Percentiles rank a stretch among this genome's conserved stretches.
Conservation (phyloP, 768 basidiomycete species). For the Leccinum variicolor region DNA sequence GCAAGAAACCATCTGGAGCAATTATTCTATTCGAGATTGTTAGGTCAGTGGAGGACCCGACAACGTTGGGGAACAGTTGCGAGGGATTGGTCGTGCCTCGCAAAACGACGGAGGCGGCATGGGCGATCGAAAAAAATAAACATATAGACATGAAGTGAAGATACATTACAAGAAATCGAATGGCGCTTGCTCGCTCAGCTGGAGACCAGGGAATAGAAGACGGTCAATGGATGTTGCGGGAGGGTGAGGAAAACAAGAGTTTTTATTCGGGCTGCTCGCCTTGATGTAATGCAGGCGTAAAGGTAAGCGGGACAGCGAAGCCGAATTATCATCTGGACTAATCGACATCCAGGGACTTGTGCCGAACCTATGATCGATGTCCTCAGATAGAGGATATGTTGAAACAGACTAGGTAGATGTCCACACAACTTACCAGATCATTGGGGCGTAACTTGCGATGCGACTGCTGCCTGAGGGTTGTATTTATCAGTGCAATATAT, state of each 20-base stretch:
- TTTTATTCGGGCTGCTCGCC: neutral
- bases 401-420: too few relatives aligned
- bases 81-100: constrained; percentile 4
- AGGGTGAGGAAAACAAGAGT: neutral
- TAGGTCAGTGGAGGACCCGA: constrained; percentile 27
- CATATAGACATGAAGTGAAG: constrained; percentile 3
- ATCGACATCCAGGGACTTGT: neutral
- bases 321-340: neutral
- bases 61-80: neutral
- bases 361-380: too few relatives aligned
- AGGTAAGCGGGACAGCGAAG: neutral
- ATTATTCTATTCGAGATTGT: constrained; percentile 39
- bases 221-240: neutral
- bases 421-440: too few relatives aligned
- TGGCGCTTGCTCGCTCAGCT: neutral
- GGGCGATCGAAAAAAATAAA: neutral
- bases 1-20: constrained; percentile 48
- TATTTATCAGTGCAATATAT: too few relatives aligned
- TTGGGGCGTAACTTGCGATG: too few relatives aligned
- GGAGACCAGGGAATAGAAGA: neutral
- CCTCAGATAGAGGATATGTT: too few relatives aligned
- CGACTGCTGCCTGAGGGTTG: too few relatives aligned
- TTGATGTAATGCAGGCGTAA: neutral
- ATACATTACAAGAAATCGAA: constrained; percentile 12
- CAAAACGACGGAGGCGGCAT: constrained; percentile 20